A percentile compares a stretch with the other conserved stretches of the same genome.
phyloP scores from a whole-genome alignment of 176 grass and related monocot species.

The Phoenix roebelenii region DNA sequence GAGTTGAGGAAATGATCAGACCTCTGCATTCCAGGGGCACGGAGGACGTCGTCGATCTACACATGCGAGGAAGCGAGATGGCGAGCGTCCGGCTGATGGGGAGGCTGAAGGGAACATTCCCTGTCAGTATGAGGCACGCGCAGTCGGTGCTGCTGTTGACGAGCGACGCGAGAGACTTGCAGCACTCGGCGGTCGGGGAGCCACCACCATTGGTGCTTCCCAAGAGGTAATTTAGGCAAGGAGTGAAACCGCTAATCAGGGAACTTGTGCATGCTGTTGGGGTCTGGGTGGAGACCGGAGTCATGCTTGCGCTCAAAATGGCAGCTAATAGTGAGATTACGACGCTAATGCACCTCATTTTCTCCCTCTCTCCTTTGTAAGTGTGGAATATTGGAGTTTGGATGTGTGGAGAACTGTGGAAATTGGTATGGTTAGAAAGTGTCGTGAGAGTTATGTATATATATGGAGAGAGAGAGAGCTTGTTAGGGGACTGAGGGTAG shows the following conservation, averaged over 20 bases:
- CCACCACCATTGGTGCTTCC: slow-evolving; percentile 57
- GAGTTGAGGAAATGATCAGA: neutral
- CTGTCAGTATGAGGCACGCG: slow-evolving; percentile 63
- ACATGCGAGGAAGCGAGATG: slow-evolving; percentile 41
- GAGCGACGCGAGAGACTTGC: slow-evolving; percentile 31
- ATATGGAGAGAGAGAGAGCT: neutral
- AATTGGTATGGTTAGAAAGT: neutral
- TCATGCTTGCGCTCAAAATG: neutral
- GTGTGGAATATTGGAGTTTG: neutral
- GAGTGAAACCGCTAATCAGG: slow-evolving; percentile 62
- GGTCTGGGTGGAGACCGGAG: slow-evolving; percentile 35
- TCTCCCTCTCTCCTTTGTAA: neutral
- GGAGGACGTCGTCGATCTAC: slow-evolving; percentile 25
- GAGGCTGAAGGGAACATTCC: slow-evolving; percentile 52
- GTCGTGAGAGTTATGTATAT: neutral
- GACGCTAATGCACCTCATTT: neutral
- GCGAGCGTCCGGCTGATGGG: slow-evolving; percentile 69
- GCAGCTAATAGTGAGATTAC: neutral
- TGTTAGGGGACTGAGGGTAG: neutral
- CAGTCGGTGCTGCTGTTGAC: slow-evolving; percentile 43
- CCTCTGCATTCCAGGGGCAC: slow-evolving; percentile 69
- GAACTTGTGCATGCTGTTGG: slow-evolving; percentile 46
- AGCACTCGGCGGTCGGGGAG: slow-evolving; percentile 57
- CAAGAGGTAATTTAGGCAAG: slow-evolving; percentile 66
- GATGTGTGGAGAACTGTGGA: neutral